Conservation (phyloP, 2,329 filamentous ascomycete species). For the Epichloe coenophiala region DNA sequence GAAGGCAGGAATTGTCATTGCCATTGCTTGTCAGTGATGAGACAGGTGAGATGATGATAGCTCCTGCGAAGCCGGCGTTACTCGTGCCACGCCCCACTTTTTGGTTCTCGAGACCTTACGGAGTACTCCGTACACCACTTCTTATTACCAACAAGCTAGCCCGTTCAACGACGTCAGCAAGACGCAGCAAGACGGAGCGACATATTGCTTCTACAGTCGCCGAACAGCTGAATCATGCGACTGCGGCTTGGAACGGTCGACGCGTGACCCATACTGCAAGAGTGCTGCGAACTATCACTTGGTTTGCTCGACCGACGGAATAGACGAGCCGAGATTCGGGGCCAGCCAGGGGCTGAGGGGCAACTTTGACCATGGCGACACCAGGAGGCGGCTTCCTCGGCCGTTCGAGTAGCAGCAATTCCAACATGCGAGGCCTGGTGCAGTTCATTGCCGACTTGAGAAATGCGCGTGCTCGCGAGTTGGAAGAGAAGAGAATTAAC, state of each 20-base stretch:
- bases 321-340: background rate
- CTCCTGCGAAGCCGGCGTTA: too few relatives aligned
- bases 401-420: conserved; percentile 50
- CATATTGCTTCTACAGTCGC: background rate
- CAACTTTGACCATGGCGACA: conserved; percentile 35
- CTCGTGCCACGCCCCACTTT: too few relatives aligned
- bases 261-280: background rate
- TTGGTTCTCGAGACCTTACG: too few relatives aligned
- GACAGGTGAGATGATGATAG: too few relatives aligned
- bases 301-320: background rate
- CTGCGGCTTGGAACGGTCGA: background rate
- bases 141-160: too few relatives aligned
- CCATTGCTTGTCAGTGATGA: too few relatives aligned
- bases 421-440: conserved; percentile 71
- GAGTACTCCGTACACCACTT: too few relatives aligned
- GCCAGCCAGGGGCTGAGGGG: conserved; percentile 4
- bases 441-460: conserved; percentile 96
- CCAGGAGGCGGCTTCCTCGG: conserved; percentile 48
- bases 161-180: background rate
- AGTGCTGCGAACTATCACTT: background rate
- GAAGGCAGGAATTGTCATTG: too few relatives aligned
- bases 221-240: background rate
- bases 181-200: background rate
- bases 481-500: conserved; percentile 98
- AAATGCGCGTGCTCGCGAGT: conserved; percentile 85